Evolutionary conservation across 495 filamentous ascomycete genomes (phyloP).

Genomic region (Chlorociboria aeruginascens): DNA sequence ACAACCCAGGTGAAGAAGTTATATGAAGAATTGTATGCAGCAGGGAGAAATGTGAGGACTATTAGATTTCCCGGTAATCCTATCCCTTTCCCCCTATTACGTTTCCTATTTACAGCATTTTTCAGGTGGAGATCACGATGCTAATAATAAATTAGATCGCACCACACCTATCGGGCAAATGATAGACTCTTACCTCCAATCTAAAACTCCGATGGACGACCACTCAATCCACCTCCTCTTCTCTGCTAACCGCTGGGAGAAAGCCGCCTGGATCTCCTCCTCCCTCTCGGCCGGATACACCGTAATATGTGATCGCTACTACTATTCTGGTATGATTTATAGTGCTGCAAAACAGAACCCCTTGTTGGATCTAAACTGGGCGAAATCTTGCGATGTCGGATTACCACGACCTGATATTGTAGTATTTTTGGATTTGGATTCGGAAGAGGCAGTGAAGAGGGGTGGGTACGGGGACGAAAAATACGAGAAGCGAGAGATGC

Average conservation of each 20-base stretch:
- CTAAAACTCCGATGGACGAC: conserved; percentile 65
- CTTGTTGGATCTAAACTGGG: conserved; percentile 61
- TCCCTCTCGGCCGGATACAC: conserved; percentile 41
- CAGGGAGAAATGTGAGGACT: conserved; percentile 54
- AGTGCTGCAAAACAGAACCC: conserved; percentile 81
- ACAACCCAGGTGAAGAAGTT: conserved; percentile 81
- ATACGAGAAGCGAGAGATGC: conserved; percentile 81
- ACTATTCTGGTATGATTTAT: conserved; percentile 87
- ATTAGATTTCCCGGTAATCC: conserved; percentile 77
- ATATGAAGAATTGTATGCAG: conserved; percentile 44
- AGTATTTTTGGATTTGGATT: conserved; percentile 70
- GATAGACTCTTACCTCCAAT: conserved; percentile 78
- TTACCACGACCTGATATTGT: conserved; percentile 81
- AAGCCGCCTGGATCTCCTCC: conserved; percentile 34
- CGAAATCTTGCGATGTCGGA: conserved; percentile 69
- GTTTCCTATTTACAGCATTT: background rate
- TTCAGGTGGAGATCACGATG: background rate
- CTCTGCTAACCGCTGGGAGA: conserved; percentile 93
- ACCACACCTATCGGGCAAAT: conserved; percentile 80
- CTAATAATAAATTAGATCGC: conserved; percentile 45
- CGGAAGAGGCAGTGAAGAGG: conserved; percentile 56
- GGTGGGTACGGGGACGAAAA: conserved; percentile 81
- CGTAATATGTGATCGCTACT: conserved; percentile 84
- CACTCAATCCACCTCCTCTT: conserved; percentile 93
- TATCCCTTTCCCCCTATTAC: background rate